Percentiles rank a stretch among this genome's conserved stretches.
These are phyloP conservation scores for Pecoramyces ruminantium DNA, from an alignment of 192 early-diverging fungal species.

Conservation along the genomic window DNA sequence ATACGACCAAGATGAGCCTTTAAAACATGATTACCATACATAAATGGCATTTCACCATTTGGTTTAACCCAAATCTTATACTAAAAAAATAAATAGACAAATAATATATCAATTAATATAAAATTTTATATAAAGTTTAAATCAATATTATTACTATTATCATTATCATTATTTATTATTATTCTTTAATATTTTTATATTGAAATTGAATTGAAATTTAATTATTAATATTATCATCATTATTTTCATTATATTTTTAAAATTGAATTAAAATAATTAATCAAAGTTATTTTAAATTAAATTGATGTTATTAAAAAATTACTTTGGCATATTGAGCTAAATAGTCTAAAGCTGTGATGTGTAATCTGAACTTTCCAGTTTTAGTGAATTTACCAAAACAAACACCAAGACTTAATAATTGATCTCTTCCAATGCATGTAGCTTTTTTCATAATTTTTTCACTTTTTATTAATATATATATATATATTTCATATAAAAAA, in stretches of 20 bases:
- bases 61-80: slow-evolving; percentile 99
- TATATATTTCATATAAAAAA: too few species aligned
- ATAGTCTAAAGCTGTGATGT: slow-evolving; percentile 81
- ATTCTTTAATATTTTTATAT: too few species aligned
- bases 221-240: too few species aligned
- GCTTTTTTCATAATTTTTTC: slow-evolving; percentile 85
- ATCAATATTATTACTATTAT: too few species aligned
- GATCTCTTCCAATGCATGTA: slow-evolving; percentile 60
- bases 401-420: slow-evolving; percentile 78
- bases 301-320: too few species aligned
- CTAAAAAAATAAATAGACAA: slow-evolving; percentile 14
- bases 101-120: not conserved
- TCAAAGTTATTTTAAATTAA: too few species aligned
- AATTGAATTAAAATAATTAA: not conserved
- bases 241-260: too few species aligned
- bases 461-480: slow-evolving; percentile 18
- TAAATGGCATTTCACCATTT: slow-evolving; percentile 95
- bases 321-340: slow-evolving; percentile 90
- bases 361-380: slow-evolving; percentile 87
- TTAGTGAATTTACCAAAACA: slow-evolving; percentile 99
- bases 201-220: too few species aligned
- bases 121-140: too few species aligned
- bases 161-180: too few species aligned
- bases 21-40: slow-evolving; percentile 95
- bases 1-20: slow-evolving; percentile 94